These are phyloP conservation scores for Diplogelasinospora grovesii DNA, from an alignment of 495 filamentous ascomycete species.

Conservation along the genomic window DNA sequence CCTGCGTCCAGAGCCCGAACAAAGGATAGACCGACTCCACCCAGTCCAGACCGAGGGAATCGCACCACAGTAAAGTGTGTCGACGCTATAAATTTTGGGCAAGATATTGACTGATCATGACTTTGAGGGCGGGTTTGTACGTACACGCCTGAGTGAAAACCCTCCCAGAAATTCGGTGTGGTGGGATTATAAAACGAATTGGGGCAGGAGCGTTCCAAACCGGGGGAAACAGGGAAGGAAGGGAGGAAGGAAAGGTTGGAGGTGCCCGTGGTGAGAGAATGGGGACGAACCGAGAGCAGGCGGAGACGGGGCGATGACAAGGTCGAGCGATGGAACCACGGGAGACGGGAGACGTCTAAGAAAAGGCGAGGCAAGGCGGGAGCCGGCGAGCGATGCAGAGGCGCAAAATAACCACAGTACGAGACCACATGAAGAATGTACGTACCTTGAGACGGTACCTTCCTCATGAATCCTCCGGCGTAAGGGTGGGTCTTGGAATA, in stretches of 20 bases:
- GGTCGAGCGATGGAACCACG: slow-evolving; percentile 21
- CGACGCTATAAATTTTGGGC: too few relatives aligned
- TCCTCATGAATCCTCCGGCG: background rate
- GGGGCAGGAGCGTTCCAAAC: background rate
- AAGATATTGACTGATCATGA: too few relatives aligned
- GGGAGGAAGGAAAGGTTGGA: slow-evolving; percentile 4
- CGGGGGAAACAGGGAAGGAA: slow-evolving; percentile 6
- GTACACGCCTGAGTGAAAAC: too few relatives aligned
- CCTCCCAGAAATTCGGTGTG: too few relatives aligned
- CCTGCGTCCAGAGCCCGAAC: too few relatives aligned
- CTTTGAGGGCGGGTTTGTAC: too few relatives aligned
- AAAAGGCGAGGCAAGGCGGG: slow-evolving; percentile 21
- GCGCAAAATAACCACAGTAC: slow-evolving; percentile 12
- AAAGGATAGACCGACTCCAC: too few relatives aligned
- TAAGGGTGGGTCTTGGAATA: slow-evolving; percentile 14
- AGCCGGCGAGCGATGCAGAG: slow-evolving; percentile 23
- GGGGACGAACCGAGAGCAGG: slow-evolving; percentile 13
- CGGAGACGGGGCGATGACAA: slow-evolving; percentile 19
- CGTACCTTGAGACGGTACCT: background rate
- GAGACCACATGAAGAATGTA: too few relatives aligned
- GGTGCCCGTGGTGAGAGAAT: slow-evolving; percentile 12
- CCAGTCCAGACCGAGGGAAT: too few relatives aligned
- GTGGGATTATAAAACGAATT: too few relatives aligned
- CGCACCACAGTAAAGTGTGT: too few relatives aligned
- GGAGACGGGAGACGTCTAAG: slow-evolving; percentile 26